Evolutionary conservation across 73 alveolate species (phyloP), one percentile per base, ranked within the genome.

Genomic region (Paramecium biaurelia): DNA sequence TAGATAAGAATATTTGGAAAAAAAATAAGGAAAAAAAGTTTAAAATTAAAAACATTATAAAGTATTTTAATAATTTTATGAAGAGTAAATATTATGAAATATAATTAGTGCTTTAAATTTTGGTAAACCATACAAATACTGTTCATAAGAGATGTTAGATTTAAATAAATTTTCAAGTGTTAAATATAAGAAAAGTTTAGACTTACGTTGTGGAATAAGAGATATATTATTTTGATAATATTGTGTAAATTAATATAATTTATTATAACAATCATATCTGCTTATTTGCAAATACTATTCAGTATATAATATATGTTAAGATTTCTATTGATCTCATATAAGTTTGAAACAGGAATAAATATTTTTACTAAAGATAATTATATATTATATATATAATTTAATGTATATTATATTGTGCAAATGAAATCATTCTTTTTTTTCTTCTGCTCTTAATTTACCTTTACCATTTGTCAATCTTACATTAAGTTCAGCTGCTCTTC

Each of bases 401-500:
- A 63, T 63, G 47, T 26, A 63, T 63, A 41, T 63, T 63, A 32
- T 63, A 63, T n/a, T 30, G 84, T 11, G 30, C 45, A 32, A 14
- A 63, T 11, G 41, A 26, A 12, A 63, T 63, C 84, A 63, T 63
- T 63, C 84, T 63, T 92, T 92, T 57, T 86, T 63, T 26, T 63
- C 96, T 93, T 93, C 98, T 35, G 98, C 94, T 85, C 94, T 95
- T 79, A 97, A 88, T 94, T 95, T 95, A 28, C 99, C 98, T 74
- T 93, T 85, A 63, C 97, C 95, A 97, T 98, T 98, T 53, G 99
- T 98, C 95, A 98, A 96, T 95, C 97, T 93, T 68, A 97, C 97
- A 63, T 92, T 96, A 89, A 98, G 96, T 96, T 98, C 99, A 88
- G 97, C 98, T 14, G 99, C 99, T 95, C 99, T 97, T 89, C 95